phyloP scores from a whole-genome alignment of 1,284 basidiomycete species.

The Leccinum proximum region DNA sequence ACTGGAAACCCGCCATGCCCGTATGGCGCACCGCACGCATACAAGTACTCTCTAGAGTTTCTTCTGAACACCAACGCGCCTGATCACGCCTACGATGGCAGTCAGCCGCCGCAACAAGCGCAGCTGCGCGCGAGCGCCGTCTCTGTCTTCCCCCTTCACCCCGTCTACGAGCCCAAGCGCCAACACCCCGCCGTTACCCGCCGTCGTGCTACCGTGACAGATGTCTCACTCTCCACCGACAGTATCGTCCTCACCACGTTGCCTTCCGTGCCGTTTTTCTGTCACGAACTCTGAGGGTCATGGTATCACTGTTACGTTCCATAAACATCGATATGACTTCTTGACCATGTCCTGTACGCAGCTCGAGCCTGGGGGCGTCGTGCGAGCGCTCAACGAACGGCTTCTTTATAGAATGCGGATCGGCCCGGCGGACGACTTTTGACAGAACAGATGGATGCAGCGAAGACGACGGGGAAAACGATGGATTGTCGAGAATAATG shows the following conservation, averaged over 20 bases:
- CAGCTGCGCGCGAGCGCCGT: constrained; percentile 11
- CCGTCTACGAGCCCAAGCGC: constrained; percentile 8
- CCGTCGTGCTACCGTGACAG: constrained; percentile 41
- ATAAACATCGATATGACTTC: constrained; percentile 35
- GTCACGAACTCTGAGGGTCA: constrained; percentile 38
- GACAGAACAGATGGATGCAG: constrained; percentile 5
- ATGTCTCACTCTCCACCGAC: constrained; percentile 45
- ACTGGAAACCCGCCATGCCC: constrained; percentile 13
- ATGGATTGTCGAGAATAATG: constrained; percentile 32
- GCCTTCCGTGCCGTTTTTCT: constrained; percentile 51
- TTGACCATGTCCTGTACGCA: constrained; percentile 47
- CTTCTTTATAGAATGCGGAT: constrained; percentile 47
- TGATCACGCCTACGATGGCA: constrained; percentile 18
- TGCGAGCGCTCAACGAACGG: constrained; percentile 42
- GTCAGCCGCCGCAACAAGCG: constrained; percentile 22
- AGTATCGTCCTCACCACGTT: constrained; percentile 56
- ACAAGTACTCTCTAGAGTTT: constrained; percentile 14
- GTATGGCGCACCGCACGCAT: constrained; percentile 15
- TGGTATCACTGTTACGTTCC: too few species aligned
- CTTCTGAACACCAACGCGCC: constrained; percentile 25
- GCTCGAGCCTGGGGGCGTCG: constrained; percentile 39
- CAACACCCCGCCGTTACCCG: constrained; percentile 14
- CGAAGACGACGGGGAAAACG: constrained; percentile 8
- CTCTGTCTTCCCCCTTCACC: constrained; percentile 6
- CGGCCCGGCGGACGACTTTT: constrained; percentile 28